Evolutionary conservation across 2,329 filamentous ascomycete genomes (phyloP).

Genomic region (Neofusicoccum cordaticola): DNA sequence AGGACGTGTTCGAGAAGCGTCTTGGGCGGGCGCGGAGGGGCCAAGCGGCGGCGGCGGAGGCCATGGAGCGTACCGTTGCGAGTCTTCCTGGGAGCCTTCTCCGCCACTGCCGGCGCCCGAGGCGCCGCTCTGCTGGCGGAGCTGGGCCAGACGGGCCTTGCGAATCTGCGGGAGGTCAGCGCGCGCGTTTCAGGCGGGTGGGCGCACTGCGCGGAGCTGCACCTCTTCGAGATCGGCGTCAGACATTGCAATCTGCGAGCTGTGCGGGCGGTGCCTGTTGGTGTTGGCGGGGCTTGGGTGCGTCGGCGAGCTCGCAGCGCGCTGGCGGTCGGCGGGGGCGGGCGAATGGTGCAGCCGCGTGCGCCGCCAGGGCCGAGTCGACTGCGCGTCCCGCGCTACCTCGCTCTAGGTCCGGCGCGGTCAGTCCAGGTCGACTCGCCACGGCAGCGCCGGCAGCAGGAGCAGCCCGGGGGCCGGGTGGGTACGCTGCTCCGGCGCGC

Average conservation of each 20-base stretch:
- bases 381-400: background rate
- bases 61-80: slow-evolving; percentile 47
- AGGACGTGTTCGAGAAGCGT: slow-evolving; percentile 7
- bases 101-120: slow-evolving; percentile 49
- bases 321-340: background rate
- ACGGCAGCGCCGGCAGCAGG: background rate
- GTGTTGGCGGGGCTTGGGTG: slow-evolving; percentile 10
- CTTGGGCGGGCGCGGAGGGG: slow-evolving; percentile 24
- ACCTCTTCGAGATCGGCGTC: slow-evolving; percentile 66
- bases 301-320: background rate
- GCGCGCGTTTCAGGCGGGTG: background rate
- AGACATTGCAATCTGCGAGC: slow-evolving; percentile 47
- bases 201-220: slow-evolving; percentile 19
- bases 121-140: slow-evolving; percentile 68
- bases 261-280: slow-evolving; percentile 8
- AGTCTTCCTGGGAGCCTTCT: slow-evolving; percentile 29
- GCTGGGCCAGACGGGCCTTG: slow-evolving; percentile 87
- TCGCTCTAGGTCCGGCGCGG: background rate
- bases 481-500: background rate
- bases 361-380: background rate
- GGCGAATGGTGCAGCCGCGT: background rate
- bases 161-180: slow-evolving; percentile 62
- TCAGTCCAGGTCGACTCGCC: background rate
- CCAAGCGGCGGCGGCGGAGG: slow-evolving; percentile 28
- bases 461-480: background rate